Conservation (phyloP, 768 basidiomycete genomes). For the Russula brevipes region DNA sequence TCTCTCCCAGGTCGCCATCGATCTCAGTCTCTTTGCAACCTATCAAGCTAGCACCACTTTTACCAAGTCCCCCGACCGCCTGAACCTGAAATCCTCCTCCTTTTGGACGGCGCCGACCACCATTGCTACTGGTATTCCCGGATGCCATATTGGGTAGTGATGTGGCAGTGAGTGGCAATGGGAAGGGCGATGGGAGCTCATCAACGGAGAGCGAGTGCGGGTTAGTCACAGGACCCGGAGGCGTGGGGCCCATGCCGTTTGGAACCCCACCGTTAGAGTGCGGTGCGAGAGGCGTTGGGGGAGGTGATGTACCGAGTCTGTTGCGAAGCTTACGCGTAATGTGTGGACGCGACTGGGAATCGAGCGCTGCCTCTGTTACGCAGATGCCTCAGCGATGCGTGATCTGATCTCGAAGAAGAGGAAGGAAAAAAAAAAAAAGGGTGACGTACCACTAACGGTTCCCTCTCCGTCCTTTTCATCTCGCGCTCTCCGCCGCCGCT, state of each 20-base stretch:
- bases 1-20: conserved; percentile 73
- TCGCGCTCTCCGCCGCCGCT: conserved; percentile 67
- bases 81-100: conserved; percentile 48
- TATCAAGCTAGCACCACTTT: conserved; percentile 56
- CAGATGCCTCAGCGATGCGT: background rate
- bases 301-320: conserved; percentile 70
- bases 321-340: conserved; percentile 82
- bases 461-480: conserved; percentile 90
- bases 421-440: background rate
- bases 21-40: conserved; percentile 62
- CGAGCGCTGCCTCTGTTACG: conserved; percentile 60
- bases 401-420: background rate
- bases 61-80: conserved; percentile 64
- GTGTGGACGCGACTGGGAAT: conserved; percentile 71
- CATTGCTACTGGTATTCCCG: conserved; percentile 27
- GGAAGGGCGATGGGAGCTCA: conserved; percentile 82
- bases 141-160: conserved; percentile 35
- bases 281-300: conserved; percentile 60
- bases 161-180: conserved; percentile 60
- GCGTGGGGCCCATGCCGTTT: conserved; percentile 37
- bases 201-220: conserved; percentile 83
- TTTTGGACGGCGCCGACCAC: conserved; percentile 36
- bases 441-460: conserved; percentile 54
- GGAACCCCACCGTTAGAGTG: conserved; percentile 31
- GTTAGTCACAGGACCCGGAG: conserved; percentile 62